Percentiles rank a stretch among this genome's conserved stretches.
Conservation (phyloP, 1,284 basidiomycete species). For the Cerrena zonata region DNA sequence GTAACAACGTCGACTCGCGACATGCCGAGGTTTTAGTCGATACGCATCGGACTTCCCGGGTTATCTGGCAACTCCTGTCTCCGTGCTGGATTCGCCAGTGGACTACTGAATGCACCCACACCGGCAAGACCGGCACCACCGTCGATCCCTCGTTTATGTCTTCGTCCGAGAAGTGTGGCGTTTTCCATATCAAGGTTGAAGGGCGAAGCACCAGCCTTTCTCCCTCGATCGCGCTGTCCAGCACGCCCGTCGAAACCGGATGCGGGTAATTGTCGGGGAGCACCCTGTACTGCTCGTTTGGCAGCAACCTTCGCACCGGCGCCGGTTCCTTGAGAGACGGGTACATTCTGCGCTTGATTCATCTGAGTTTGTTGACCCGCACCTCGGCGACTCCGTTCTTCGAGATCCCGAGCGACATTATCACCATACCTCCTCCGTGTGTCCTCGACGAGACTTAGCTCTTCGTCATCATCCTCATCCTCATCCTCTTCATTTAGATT, state of each 20-base stretch:
- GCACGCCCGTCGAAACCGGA: slow-evolving; percentile 66
- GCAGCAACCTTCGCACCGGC: slow-evolving; percentile 34
- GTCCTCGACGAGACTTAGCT: slow-evolving; percentile 43
- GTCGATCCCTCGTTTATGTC: slow-evolving; percentile 43
- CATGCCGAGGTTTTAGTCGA: slow-evolving; percentile 17
- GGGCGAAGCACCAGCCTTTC: slow-evolving; percentile 28
- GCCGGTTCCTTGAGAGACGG: slow-evolving; percentile 13
- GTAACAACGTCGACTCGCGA: background rate
- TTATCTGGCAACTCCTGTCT: slow-evolving; percentile 14
- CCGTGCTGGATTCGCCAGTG: slow-evolving; percentile 14
- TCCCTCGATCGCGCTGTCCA: slow-evolving; percentile 63
- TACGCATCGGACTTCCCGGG: slow-evolving; percentile 27
- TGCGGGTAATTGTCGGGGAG: slow-evolving; percentile 16
- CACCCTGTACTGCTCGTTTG: slow-evolving; percentile 34
- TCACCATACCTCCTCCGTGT: slow-evolving; percentile 36
- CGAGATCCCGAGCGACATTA: slow-evolving; percentile 1
- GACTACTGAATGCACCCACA: slow-evolving; percentile 16
- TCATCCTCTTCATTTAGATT: slow-evolving; percentile 94
- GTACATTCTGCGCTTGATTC: slow-evolving; percentile 19
- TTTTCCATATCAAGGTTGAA: slow-evolving; percentile 83
- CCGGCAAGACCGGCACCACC: slow-evolving; percentile 9
- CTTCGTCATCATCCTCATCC: slow-evolving; percentile 51
- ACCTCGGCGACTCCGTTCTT: slow-evolving; percentile 4
- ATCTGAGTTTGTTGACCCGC: slow-evolving; percentile 27
- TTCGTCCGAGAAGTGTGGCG: slow-evolving; percentile 76